A percentile compares a stretch with the other conserved stretches of the same genome.
Evolutionary conservation across 2,329 filamentous ascomycete species (phyloP).

Genomic region (Gaeumannomyces sp.): DNA sequence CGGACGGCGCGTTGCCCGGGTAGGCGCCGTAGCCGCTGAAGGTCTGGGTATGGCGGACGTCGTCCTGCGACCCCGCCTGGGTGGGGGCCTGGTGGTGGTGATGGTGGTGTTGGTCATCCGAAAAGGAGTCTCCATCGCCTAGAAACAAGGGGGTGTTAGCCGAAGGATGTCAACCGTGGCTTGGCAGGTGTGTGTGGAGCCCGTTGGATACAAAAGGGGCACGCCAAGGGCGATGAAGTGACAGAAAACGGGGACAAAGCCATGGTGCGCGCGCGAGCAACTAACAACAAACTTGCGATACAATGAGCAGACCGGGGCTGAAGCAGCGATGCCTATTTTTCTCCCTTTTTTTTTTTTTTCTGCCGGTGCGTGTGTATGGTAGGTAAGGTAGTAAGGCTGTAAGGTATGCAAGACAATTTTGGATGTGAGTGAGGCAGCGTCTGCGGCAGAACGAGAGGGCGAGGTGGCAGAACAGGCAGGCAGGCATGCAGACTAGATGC

Average conservation of each 20-base stretch:
- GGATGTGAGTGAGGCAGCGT: neutral
- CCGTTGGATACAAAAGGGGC: neutral
- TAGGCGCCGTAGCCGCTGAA: conserved; percentile 65
- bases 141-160: conserved; percentile 22
- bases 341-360: neutral
- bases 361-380: neutral
- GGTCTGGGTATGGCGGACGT: conserved; percentile 67
- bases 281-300: conserved; percentile 17
- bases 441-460: neutral
- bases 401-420: neutral
- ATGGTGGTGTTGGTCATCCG: conserved; percentile 53
- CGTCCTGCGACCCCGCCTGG: conserved; percentile 32
- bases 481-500: neutral
- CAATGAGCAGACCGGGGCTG: neutral
- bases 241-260: neutral
- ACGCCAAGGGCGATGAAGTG: neutral
- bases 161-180: conserved; percentile 10
- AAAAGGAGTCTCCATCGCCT: conserved; percentile 57
- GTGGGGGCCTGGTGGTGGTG: conserved; percentile 51
- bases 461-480: neutral
- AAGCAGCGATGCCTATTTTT: neutral
- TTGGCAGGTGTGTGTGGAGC: neutral
- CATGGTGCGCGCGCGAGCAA: conserved; percentile 15
- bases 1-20: conserved; percentile 49
- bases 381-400: neutral